Conservation (phyloP, 1,139 yeast genomes). For the Candida pseudoviswanathii region DNA sequence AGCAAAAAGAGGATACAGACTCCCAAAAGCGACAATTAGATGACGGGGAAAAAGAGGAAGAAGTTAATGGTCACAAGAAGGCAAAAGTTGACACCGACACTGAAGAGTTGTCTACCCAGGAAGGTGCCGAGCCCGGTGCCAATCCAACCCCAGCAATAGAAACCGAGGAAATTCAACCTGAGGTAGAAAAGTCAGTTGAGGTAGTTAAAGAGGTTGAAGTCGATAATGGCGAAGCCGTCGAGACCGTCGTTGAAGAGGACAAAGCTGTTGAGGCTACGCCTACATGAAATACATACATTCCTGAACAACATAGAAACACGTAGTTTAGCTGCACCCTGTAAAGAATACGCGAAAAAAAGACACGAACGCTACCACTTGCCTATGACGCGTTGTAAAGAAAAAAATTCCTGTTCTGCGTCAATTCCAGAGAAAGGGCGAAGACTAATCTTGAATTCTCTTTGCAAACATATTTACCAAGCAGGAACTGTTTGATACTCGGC, state of each 20-base stretch:
- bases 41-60: not conserved
- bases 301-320: not conserved
- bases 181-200: not conserved
- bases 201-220: not conserved
- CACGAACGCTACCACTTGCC: not conserved
- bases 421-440: not conserved
- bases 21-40: conserved; percentile 9
- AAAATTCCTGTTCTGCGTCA: not conserved
- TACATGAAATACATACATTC: too few relatives aligned
- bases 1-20: conserved; percentile 6
- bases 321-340: not conserved
- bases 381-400: not conserved
- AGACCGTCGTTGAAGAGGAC: not conserved
- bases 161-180: not conserved
- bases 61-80: conserved; percentile 6
- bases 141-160: not conserved
- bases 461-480: too few relatives aligned
- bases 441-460: not conserved
- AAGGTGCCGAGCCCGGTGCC: not conserved
- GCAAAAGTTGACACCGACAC: conserved; percentile 5
- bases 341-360: not conserved
- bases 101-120: not conserved
- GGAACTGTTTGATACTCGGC: not conserved
- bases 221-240: not conserved
- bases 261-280: too few relatives aligned